These are phyloP conservation scores for Fallopia convolvulus DNA, from an alignment of 148 eudicot genomes.

Conservation along the genomic window DNA sequence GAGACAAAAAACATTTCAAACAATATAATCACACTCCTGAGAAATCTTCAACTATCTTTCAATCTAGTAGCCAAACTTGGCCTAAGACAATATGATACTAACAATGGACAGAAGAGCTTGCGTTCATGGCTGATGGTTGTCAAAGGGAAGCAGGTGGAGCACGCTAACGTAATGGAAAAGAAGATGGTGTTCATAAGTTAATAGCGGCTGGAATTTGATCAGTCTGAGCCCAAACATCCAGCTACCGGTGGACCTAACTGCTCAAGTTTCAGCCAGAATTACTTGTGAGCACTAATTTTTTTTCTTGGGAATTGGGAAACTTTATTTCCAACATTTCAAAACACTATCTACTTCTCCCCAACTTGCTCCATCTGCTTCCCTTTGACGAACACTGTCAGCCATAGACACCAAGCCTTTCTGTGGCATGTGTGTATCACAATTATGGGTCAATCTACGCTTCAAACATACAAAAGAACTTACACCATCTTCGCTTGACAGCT, in stretches of 20 bases:
- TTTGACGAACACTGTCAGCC: not conserved
- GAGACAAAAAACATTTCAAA: not conserved
- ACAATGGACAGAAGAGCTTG: not conserved
- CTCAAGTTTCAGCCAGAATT: not conserved
- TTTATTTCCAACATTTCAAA: too few relatives aligned
- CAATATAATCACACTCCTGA: not conserved
- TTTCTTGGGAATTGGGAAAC: too few relatives aligned
- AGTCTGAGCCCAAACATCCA: too few relatives aligned
- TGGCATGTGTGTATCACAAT: not conserved
- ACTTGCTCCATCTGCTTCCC: not conserved
- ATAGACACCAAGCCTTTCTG: not conserved
- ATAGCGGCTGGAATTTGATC: too few relatives aligned
- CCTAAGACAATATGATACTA: not conserved
- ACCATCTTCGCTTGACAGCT: slow-evolving; percentile 35
- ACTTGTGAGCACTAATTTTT: not conserved
- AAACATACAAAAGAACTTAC: slow-evolving; percentile 37
- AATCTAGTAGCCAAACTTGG: not conserved
- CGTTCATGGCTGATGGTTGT: not conserved
- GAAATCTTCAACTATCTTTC: not conserved
- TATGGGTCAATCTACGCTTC: not conserved
- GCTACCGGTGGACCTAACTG: too few relatives aligned
- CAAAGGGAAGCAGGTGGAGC: not conserved
- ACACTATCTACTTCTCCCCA: not conserved
- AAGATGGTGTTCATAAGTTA: not conserved
- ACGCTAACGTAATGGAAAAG: not conserved